Conservation (phyloP, 148 eudicot genomes). For the Nyssa sinensis region DNA sequence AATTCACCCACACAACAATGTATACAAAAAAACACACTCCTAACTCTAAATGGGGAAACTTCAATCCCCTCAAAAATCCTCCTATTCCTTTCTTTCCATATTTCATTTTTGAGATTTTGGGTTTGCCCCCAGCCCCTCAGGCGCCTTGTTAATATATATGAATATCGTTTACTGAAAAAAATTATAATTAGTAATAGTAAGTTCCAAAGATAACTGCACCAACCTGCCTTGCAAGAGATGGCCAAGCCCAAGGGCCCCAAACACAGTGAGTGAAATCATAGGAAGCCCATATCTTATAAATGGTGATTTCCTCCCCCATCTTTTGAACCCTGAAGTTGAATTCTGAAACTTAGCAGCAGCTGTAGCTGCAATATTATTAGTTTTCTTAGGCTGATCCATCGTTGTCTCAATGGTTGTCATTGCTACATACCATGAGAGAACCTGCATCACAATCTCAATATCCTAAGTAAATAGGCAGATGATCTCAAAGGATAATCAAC, state of each 20-base stretch:
- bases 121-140: no score
- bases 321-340: constrained; percentile 46
- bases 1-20: no score
- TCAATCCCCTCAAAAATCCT: no score
- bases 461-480: no score
- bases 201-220: background rate
- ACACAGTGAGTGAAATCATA: constrained; percentile 82
- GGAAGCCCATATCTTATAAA: constrained; percentile 96
- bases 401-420: constrained; percentile 32
- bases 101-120: no score
- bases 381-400: constrained; percentile 38
- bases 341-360: constrained; percentile 33
- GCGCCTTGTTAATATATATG: no score
- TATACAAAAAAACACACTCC: no score
- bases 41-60: no score
- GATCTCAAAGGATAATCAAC: background rate
- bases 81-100: no score
- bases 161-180: no score
- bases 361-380: constrained; percentile 13
- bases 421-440: background rate
- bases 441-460: background rate
- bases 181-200: background rate
- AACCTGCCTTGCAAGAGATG: constrained; percentile 97
- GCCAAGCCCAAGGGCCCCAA: constrained; percentile 85
- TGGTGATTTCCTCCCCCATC: constrained; percentile 79